phyloP scores from a whole-genome alignment of 371 early-diverging fungal genomes.

The Mortierella sp. region DNA sequence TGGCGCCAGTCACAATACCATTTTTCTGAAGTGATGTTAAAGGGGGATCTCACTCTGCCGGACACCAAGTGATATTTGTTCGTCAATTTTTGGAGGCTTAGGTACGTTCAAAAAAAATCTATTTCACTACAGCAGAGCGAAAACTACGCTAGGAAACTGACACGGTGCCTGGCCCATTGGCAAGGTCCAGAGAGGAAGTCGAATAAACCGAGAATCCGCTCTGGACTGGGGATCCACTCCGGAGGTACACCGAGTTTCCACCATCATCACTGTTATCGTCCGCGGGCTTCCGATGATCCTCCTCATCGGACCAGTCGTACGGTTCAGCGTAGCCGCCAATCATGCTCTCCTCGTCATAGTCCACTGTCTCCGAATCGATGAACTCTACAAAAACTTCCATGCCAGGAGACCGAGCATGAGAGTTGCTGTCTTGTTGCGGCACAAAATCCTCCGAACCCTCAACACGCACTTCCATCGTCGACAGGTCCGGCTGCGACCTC shows the following conservation, averaged over 20 bases:
- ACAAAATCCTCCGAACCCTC: slow-evolving; percentile 26
- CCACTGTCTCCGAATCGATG: neutral
- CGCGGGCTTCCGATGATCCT: neutral
- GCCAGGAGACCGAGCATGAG: slow-evolving; percentile 23
- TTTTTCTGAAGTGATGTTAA: slow-evolving; percentile 45
- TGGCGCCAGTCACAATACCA: slow-evolving; percentile 37
- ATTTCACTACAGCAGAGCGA: neutral
- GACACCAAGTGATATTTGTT: slow-evolving; percentile 7
- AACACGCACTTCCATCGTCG: slow-evolving; percentile 15
- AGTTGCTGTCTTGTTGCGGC: slow-evolving; percentile 36
- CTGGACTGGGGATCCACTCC: neutral
- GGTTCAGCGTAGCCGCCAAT: slow-evolving; percentile 26
- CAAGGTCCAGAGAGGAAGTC: neutral
- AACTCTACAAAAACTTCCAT: neutral
- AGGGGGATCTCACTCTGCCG: slow-evolving; percentile 15
- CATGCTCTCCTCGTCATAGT: slow-evolving; percentile 47
- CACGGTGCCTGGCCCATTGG: slow-evolving; percentile 10
- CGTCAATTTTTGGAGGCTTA: slow-evolving; percentile 15
- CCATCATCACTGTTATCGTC: neutral
- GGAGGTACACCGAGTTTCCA: slow-evolving; percentile 30
- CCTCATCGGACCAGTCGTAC: slow-evolving; percentile 28
- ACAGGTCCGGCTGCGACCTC: slow-evolving; percentile 14
- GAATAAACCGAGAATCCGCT: neutral
- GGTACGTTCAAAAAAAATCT: neutral
- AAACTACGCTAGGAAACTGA: slow-evolving; percentile 7